phyloP scores from a whole-genome alignment of 148 eudicot genomes.

The Camellia granthamiana region DNA sequence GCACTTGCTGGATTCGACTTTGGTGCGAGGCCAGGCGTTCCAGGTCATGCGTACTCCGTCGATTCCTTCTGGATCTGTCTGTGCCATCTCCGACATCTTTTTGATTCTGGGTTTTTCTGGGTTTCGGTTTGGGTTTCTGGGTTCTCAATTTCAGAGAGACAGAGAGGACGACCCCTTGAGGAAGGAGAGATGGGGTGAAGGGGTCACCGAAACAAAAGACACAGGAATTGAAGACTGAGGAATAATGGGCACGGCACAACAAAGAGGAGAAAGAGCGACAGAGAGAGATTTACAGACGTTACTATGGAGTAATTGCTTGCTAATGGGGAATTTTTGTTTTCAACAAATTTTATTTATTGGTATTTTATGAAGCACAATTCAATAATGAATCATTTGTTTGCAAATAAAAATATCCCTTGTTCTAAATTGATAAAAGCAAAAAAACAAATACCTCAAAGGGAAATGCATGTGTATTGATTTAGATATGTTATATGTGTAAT shows the following conservation, averaged over 20 bases:
- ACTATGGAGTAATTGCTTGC: no score
- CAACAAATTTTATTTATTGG: no score
- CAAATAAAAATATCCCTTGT: no score
- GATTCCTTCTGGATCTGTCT: slow-evolving; percentile 71
- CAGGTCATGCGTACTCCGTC: slow-evolving; percentile 87
- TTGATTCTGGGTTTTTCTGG: not conserved
- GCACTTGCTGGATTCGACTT: slow-evolving; percentile 78
- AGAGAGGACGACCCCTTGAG: not conserved
- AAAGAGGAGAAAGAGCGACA: no score
- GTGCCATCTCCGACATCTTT: slow-evolving; percentile 58
- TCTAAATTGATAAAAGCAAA: no score
- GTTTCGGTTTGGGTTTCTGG: not conserved
- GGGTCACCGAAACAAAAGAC: not conserved
- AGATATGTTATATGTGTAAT: no score
- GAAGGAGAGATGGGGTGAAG: not conserved
- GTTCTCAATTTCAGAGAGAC: not conserved
- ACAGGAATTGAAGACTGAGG: not conserved
- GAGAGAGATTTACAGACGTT: no score
- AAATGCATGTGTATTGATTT: no score
- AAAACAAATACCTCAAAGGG: no score
- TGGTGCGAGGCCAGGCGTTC: slow-evolving; percentile 87
- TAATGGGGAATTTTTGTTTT: no score
- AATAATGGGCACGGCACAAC: not conserved
- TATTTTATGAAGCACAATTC: no score
- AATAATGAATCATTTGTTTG: no score